A percentile compares a stretch with the other conserved stretches of the same genome.
phyloP scores from a whole-genome alignment of 2,329 filamentous ascomycete species.

The Penicillium sp. region DNA sequence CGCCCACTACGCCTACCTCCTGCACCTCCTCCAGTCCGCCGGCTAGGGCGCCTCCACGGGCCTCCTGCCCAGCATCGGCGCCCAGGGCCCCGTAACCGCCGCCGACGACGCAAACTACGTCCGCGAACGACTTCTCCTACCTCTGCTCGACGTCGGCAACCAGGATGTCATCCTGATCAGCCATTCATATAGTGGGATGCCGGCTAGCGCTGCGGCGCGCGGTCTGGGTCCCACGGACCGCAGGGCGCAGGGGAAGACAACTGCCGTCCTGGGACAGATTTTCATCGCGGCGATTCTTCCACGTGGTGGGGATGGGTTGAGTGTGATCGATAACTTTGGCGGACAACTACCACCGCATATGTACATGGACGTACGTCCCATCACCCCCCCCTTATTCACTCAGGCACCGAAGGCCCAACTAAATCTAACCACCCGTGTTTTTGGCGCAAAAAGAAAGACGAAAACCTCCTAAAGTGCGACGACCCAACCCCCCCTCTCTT shows the following conservation, averaged over 20 bases:
- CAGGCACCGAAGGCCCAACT: too few relatives aligned
- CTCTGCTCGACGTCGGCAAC: conserved; percentile 4
- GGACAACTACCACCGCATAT: too few relatives aligned
- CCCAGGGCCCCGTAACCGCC: neutral
- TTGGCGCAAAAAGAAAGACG: too few relatives aligned
- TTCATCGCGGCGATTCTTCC: too few relatives aligned
- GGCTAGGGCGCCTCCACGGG: conserved; percentile 7
- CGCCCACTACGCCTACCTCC: conserved; percentile 8
- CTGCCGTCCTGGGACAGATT: neutral
- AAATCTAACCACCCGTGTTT: too few relatives aligned
- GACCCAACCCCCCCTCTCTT: too few relatives aligned
- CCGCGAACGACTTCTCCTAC: conserved; percentile 2
- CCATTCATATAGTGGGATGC: conserved; percentile 11
- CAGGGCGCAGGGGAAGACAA: neutral
- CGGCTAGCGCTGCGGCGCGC: conserved; percentile 5
- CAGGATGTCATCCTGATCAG: conserved; percentile 13
- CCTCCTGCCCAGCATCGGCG: conserved; percentile 11
- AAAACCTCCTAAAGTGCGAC: too few relatives aligned
- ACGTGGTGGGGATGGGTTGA: too few relatives aligned
- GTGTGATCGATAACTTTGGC: neutral
- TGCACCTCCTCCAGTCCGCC: conserved; percentile 5
- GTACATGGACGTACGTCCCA: too few relatives aligned
- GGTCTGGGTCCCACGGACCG: conserved; percentile 7
- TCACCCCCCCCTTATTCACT: too few relatives aligned
- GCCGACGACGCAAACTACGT: conserved; percentile 9